phyloP scores from a whole-genome alignment of 1,139 yeast genomes.

The Lodderomyces beijingensis region DNA sequence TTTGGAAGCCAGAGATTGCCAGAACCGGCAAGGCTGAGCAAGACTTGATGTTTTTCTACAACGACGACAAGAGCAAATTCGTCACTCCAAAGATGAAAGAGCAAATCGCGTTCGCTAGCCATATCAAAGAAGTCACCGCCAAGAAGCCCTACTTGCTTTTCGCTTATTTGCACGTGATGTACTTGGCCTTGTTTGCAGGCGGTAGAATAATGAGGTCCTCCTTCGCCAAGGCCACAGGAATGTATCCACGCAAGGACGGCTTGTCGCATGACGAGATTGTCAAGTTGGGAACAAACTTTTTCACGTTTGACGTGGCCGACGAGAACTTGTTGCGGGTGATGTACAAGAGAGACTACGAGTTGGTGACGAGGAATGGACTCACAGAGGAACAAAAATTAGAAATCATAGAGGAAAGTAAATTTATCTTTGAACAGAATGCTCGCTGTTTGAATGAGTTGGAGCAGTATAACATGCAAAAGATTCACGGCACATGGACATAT shows the following conservation, averaged over 20 bases:
- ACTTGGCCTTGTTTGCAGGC: slow-evolving; percentile 83
- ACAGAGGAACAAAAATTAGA: slow-evolving; percentile 68
- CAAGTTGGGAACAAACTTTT: slow-evolving; percentile 63
- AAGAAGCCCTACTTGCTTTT: slow-evolving; percentile 68
- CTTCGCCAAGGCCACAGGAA: slow-evolving; percentile 60
- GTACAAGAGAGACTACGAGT: slow-evolving; percentile 74
- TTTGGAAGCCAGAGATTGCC: slow-evolving; percentile 72
- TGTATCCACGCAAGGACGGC: slow-evolving; percentile 71
- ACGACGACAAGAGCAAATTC: slow-evolving; percentile 52
- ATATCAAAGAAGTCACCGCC: slow-evolving; percentile 48
- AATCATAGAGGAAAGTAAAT: slow-evolving; percentile 63
- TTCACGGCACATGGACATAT: slow-evolving; percentile 55
- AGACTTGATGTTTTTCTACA: slow-evolving; percentile 67
- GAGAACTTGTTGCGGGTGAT: slow-evolving; percentile 59
- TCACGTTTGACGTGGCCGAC: slow-evolving; percentile 66
- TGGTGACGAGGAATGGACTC: slow-evolving; percentile 63
- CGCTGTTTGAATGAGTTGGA: slow-evolving; percentile 64
- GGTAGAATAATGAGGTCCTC: slow-evolving; percentile 71
- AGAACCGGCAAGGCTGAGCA: slow-evolving; percentile 54
- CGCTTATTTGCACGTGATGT: slow-evolving; percentile 86
- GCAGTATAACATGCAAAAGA: slow-evolving; percentile 52
- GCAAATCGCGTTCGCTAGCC: slow-evolving; percentile 60
- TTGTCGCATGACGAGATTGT: slow-evolving; percentile 59
- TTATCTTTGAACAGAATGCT: slow-evolving; percentile 61
- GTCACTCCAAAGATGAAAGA: slow-evolving; percentile 52